A percentile compares a stretch with the other conserved stretches of the same genome.
These are phyloP conservation scores for Azolla pinnata DNA, from an alignment of 75 land plant genomes.

Conservation along the genomic window DNA sequence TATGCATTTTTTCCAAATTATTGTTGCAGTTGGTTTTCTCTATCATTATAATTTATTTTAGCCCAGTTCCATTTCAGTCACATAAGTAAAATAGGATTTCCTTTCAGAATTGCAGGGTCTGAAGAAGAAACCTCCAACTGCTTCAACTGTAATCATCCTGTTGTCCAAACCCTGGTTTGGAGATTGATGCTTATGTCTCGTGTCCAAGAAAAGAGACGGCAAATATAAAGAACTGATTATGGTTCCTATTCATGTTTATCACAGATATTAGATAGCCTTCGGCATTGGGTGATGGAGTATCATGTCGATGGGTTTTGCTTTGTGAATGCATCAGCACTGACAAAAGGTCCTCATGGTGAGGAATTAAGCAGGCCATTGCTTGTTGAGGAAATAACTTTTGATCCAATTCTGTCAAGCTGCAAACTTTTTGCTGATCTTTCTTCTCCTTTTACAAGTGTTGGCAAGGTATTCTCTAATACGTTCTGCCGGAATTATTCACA, in stretches of 20 bases:
- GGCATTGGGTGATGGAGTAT: conserved; percentile 75
- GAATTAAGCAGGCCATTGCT: conserved; percentile 60
- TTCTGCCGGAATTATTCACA: no score
- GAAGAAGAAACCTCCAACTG: conserved; percentile 28
- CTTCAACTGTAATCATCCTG: conserved; percentile 73
- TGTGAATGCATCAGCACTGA: conserved; percentile 55
- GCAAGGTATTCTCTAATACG: conserved; percentile 34
- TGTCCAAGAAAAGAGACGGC: no score
- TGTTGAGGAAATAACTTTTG: conserved; percentile 82
- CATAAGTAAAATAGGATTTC: no score
- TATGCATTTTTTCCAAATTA: no score
- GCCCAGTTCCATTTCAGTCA: no score
- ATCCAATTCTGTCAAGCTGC: conserved; percentile 61
- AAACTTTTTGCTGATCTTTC: conserved; percentile 76
- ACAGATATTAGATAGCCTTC: conserved; percentile 80
- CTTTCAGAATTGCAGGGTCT: conserved; percentile 22
- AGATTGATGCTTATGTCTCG: no score
- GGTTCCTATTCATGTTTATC: background rate
- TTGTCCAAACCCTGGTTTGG: conserved; percentile 51
- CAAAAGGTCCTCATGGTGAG: conserved; percentile 51
- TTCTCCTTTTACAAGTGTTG: conserved; percentile 34
- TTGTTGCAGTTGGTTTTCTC: no score
- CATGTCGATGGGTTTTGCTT: conserved; percentile 93
- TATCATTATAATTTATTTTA: no score
- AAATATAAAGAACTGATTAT: background rate